Conservation (phyloP, 2,329 filamentous ascomycete genomes). For the Tolypocladium ovalisporum region DNA sequence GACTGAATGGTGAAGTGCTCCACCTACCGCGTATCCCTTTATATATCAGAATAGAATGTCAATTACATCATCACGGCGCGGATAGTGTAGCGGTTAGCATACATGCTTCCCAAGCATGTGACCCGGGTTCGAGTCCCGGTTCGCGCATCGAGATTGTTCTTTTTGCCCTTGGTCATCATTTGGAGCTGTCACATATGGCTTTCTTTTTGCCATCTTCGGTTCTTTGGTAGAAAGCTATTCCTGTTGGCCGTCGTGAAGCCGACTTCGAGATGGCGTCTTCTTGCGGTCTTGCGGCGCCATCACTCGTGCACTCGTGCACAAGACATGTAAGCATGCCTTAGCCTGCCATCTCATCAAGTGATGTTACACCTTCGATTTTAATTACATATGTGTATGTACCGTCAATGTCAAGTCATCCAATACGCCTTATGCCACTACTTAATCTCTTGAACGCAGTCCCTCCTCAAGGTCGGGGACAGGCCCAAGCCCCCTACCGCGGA, state of each 20-base stretch:
- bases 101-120: slow-evolving; percentile 26
- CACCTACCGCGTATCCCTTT: accelerated
- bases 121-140: slow-evolving; percentile 25
- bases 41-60: background rate
- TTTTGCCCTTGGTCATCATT: background rate
- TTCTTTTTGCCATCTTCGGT: background rate
- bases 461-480: background rate
- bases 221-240: background rate
- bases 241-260: background rate
- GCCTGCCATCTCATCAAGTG: background rate
- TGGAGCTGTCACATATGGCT: too few relatives aligned
- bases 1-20: background rate
- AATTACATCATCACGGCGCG: slow-evolving; percentile 12
- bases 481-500: background rate
- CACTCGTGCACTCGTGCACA: background rate
- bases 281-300: background rate
- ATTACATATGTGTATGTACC: background rate
- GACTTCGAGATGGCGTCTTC: background rate
- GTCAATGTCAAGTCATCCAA: background rate
- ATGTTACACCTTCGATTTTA: background rate
- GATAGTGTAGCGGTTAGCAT: slow-evolving; percentile 28
- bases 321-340: background rate
- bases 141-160: slow-evolving; percentile 10
- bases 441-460: background rate
- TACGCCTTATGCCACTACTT: background rate